Evolutionary conservation across 129 eudicot species (phyloP), one percentile per base, ranked within the genome.

Genomic region (Solidago caesia): DNA sequence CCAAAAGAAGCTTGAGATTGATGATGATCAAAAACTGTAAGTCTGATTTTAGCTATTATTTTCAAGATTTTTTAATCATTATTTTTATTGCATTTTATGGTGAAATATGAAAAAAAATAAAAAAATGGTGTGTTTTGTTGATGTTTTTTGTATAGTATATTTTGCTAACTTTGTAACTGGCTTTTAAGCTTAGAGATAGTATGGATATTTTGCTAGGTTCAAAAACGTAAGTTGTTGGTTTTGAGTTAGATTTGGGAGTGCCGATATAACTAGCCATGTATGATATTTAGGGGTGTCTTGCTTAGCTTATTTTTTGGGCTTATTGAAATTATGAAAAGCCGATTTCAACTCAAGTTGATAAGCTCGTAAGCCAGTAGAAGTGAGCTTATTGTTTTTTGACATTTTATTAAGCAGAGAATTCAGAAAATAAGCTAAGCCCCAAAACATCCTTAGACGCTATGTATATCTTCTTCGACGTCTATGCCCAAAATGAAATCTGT

Each of bases 1-100:
- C 75, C 86, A 85, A 79, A 85, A 85, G 82, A 85, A 85, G 86
- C 82, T 85, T 41, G 89, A 85, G 58, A 85, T 85, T 44, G 89
- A 85, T 44, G 84, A 85, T 71, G 89, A 85, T 55, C 86, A 67
- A 47, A 85, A 85, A n/a, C 85, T 85, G 89, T 85, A 59, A 76
- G 87, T 5, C 52, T 7, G 5, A 63, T 49, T 63, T 10, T 63
- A 4, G 4, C 3, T 16, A 8, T 6, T 26, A 42, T 55, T 25
- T 58, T 72, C 27, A 72, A 12, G 27, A 56, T 44, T 72, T 10
- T 44, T n/a, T 56, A n/a, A 27, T 13, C 6, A 2, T 62, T 16
- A 4, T 26, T 11, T 4, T 70, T 52, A 12, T 47, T 52, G 42
- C 39, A 33, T 14, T n/a, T n/a, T 15, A 15, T 56, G 61, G 15